These are phyloP conservation scores for Coemansia sp. DNA, from an alignment of 192 early-diverging fungal species.

Conservation along the genomic window DNA sequence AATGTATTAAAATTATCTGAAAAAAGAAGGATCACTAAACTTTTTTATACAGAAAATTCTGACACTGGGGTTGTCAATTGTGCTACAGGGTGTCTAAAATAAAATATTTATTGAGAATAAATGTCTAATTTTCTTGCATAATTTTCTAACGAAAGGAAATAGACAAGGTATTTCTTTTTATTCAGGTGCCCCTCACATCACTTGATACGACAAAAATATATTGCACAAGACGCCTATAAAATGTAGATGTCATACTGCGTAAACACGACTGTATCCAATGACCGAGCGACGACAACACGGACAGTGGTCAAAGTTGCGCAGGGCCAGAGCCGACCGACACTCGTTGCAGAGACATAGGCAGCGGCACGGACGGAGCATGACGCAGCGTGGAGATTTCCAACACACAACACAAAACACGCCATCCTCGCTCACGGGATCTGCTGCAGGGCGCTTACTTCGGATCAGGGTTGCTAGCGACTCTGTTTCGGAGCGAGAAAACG, in stretches of 20 bases:
- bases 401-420: constrained; percentile 43
- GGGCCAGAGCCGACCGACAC: constrained; percentile 41
- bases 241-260: constrained; percentile 30
- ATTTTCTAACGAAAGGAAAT: no score
- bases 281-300: constrained; percentile 52
- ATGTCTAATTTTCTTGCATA: no score
- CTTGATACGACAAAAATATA: background rate
- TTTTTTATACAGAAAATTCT: no score
- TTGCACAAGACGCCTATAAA: background rate
- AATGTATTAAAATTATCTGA: no score
- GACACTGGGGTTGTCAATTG: no score
- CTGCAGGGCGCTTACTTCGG: constrained; percentile 26
- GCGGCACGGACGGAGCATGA: constrained; percentile 55
- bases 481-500: constrained; percentile 31
- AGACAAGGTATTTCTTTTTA: background rate
- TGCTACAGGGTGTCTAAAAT: no score
- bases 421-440: background rate
- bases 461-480: constrained; percentile 47
- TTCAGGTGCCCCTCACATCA: background rate
- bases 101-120: no score
- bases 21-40: no score
- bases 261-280: constrained; percentile 51
- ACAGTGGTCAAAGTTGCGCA: constrained; percentile 53
- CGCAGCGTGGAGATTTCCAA: constrained; percentile 40
- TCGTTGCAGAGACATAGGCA: constrained; percentile 57